These are phyloP conservation scores for Lenzites betulinus DNA, from an alignment of 768 basidiomycete species.

Conservation along the genomic window DNA sequence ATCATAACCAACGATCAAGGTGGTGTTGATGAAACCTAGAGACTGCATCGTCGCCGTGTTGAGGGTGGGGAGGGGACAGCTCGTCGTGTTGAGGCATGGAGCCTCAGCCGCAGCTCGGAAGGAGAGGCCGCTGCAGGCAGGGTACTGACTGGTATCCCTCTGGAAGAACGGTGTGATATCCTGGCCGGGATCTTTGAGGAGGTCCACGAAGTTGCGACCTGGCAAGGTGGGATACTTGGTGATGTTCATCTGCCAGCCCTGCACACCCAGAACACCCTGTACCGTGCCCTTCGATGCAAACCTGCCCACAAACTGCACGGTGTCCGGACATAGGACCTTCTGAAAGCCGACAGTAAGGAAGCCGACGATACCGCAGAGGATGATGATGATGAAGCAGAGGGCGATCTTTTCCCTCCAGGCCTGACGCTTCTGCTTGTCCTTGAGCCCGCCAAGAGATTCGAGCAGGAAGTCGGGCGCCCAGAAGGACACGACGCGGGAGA, in stretches of 20 bases:
- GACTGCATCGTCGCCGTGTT: slow-evolving; percentile 56
- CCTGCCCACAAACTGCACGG: slow-evolving; percentile 45
- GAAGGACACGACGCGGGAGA: slow-evolving; percentile 78
- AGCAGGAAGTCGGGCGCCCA: slow-evolving; percentile 88
- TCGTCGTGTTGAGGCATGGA: slow-evolving; percentile 60
- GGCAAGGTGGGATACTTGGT: slow-evolving; percentile 48
- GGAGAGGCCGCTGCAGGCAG: slow-evolving; percentile 59
- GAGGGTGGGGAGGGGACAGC: slow-evolving; percentile 70
- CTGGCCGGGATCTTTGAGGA: slow-evolving; percentile 67
- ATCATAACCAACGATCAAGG: slow-evolving; percentile 77
- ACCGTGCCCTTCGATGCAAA: slow-evolving; percentile 53
- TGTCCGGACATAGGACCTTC: slow-evolving; percentile 83
- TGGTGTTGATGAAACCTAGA: slow-evolving; percentile 69
- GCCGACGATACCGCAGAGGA: slow-evolving; percentile 79
- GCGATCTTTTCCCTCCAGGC: slow-evolving; percentile 99
- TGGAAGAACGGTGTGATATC: slow-evolving; percentile 90
- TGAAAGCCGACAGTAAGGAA: slow-evolving; percentile 96
- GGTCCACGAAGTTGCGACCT: slow-evolving; percentile 57
- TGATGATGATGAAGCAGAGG: slow-evolving; percentile 80
- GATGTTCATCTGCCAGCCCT: slow-evolving; percentile 78
- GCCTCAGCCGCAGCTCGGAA: slow-evolving; percentile 73
- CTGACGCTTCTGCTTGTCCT: slow-evolving; percentile 74
- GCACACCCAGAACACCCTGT: slow-evolving; percentile 69
- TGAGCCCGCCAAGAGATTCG: slow-evolving; percentile 73
- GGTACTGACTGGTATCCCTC: slow-evolving; percentile 65